Conservation (phyloP, 805 yeast species). For the Metschnikowia cerradonensis region DNA sequence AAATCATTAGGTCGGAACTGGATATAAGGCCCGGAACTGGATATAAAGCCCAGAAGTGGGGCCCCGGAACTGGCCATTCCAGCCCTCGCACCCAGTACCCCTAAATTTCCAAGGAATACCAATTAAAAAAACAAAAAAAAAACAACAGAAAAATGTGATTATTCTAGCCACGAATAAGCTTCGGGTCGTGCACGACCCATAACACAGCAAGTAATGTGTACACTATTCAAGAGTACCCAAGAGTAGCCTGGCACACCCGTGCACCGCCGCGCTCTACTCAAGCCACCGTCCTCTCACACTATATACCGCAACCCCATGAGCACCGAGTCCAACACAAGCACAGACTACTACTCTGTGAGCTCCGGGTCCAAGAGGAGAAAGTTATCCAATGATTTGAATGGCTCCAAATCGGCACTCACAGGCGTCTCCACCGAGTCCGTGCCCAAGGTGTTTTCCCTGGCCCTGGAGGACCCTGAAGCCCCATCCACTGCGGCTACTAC, state of each 20-base stretch:
- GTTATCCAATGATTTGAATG: neutral
- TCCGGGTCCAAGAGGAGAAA: slow-evolving; percentile 3
- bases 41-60: too few relatives aligned
- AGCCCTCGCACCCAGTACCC: too few relatives aligned
- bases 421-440: neutral
- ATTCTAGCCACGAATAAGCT: too few relatives aligned
- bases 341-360: slow-evolving; percentile 3
- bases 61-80: too few relatives aligned
- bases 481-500: neutral
- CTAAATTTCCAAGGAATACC: too few relatives aligned
- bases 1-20: too few relatives aligned
- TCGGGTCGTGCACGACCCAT: too few relatives aligned
- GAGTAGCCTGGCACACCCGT: neutral
- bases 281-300: neutral
- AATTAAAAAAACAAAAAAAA: too few relatives aligned
- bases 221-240: neutral
- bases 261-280: neutral
- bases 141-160: too few relatives aligned
- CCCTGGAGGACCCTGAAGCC: neutral
- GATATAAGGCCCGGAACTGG: too few relatives aligned
- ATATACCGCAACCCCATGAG: slow-evolving; percentile 1
- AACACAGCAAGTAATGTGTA: too few relatives aligned
- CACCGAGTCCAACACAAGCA: neutral
- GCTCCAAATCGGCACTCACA: neutral
- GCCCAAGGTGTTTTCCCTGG: neutral